Percentiles rank a stretch among this genome's conserved stretches.
phyloP scores from a whole-genome alignment of 805 yeast genomes.

The Spathaspora passalidarum region DNA sequence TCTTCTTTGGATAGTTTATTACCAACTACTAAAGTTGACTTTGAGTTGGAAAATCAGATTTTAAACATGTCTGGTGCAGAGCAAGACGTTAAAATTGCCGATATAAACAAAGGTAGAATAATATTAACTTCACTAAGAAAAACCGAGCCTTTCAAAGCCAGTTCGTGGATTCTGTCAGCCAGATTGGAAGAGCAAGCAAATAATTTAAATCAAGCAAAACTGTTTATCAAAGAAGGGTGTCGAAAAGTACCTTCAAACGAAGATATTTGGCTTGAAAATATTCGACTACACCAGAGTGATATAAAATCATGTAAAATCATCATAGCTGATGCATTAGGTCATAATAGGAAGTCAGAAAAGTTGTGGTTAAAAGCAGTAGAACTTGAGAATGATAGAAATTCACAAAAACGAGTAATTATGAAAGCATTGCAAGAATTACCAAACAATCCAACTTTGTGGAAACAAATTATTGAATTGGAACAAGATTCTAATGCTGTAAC shows the following conservation, averaged over 20 bases:
- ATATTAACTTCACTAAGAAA: slow-evolving; percentile 66
- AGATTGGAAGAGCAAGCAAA: slow-evolving; percentile 67
- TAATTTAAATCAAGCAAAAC: slow-evolving; percentile 54
- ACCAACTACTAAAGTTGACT: slow-evolving; percentile 10
- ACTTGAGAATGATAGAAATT: slow-evolving; percentile 54
- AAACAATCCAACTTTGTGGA: slow-evolving; percentile 61
- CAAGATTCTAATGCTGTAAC: slow-evolving; percentile 44
- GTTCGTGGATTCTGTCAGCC: slow-evolving; percentile 86
- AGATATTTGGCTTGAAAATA: slow-evolving; percentile 78
- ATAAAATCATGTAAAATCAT: slow-evolving; percentile 50
- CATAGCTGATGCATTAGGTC: slow-evolving; percentile 62
- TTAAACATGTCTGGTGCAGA: slow-evolving; percentile 6
- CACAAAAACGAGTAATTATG: slow-evolving; percentile 58
- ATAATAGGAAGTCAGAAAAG: slow-evolving; percentile 51
- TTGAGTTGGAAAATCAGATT: slow-evolving; percentile 20
- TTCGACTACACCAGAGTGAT: slow-evolving; percentile 55
- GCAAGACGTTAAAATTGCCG: slow-evolving; percentile 7
- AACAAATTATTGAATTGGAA: slow-evolving; percentile 58
- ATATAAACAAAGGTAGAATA: slow-evolving; percentile 42
- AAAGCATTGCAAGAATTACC: slow-evolving; percentile 73
- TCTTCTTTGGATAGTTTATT: slow-evolving; percentile 45
- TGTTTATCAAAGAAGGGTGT: slow-evolving; percentile 73
- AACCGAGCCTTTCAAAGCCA: slow-evolving; percentile 68
- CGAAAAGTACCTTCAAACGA: slow-evolving; percentile 60
- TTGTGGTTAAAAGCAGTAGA: slow-evolving; percentile 75